Conservation (phyloP, 768 basidiomycete genomes). For the Rhodosporidiobolus sp. region DNA sequence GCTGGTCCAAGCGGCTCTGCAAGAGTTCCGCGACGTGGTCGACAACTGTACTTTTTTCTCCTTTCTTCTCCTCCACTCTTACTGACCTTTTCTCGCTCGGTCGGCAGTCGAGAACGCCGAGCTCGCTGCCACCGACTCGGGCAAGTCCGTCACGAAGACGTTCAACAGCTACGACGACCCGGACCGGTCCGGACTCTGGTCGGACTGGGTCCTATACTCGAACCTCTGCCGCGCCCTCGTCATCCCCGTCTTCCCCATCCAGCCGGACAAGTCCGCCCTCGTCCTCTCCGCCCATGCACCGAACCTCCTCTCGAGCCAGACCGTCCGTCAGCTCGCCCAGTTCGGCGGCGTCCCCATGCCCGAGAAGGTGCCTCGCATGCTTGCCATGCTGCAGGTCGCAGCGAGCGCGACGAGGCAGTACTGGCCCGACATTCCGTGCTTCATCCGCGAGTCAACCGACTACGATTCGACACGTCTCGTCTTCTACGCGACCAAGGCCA, state of each 20-base stretch:
- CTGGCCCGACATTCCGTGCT: conserved; percentile 12
- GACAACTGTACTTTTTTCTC: neutral
- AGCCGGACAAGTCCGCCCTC: conserved; percentile 28
- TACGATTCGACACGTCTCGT: conserved; percentile 2
- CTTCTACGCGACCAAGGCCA: no score
- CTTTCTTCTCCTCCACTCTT: neutral
- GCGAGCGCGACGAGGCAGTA: conserved; percentile 13
- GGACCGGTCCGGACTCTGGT: neutral
- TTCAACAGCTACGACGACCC: neutral
- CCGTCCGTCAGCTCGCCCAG: neutral
- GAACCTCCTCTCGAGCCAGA: conserved; percentile 5
- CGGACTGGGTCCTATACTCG: conserved; percentile 10
- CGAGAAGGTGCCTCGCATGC: neutral
- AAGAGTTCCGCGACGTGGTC: neutral
- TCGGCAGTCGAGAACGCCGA: neutral
- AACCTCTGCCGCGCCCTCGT: neutral
- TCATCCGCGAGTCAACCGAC: neutral
- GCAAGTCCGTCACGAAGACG: neutral
- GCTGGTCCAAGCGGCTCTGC: neutral
- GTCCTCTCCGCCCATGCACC: conserved; percentile 7
- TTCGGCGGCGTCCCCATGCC: neutral
- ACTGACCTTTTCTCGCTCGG: no score
- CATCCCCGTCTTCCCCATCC: conserved; percentile 26
- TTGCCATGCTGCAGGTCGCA: conserved; percentile 6
- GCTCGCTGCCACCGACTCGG: neutral